Evolutionary conservation across 2,329 filamentous ascomycete species (phyloP), one percentile per base, ranked within the genome.

Genomic region (Epichloe bromicola): DNA sequence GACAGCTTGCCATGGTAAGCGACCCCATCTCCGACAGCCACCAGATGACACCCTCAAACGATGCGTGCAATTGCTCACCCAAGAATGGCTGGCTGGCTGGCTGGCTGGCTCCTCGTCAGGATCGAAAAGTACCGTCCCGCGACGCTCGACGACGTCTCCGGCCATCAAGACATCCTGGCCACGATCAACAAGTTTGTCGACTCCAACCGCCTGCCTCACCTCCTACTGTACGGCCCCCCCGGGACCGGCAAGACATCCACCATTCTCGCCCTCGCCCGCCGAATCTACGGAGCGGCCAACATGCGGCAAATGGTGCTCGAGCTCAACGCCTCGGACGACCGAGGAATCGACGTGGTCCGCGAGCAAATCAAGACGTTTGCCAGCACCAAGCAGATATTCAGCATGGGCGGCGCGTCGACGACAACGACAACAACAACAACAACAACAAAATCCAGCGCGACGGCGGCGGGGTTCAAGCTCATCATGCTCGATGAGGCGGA

Each of bases 281-380:
- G 87, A 54, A 97, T 98, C 68, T 98, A 98, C 64, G 93, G 93
- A 49, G 71, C 75, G 53, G 85, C 87, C 57, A 96, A 97, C 67
- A 85, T 96, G 83, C 84, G 91, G 17, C 93, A 98, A 69, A 97
- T 98, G 89, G 93, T 98, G 17, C 79, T 98, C 36, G 93, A 98
- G 70, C 80, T 98, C 57, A 98, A 98, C 66, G 93, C 93, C 40
- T 95, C 89, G 46, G 93, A 98, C 65, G 93, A 98, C 67, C 80
- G 93, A 68, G 93, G 93, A 63, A 98, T 98, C 66, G 93, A 98
- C 58, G 93, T 98, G 2, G 93, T 98, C 51, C 81, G 90, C 58
- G 93, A 98, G 71, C 93, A 98, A 70, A 98, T 98, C 79, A 98
- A 97, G 76, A 98, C 93, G 0, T 98, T 98, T 70, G 91, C 88